A percentile compares a stretch with the other conserved stretches of the same genome.
These are phyloP conservation scores for Lodderomyces theae DNA, from an alignment of 1,139 yeast genomes.

Conservation along the genomic window DNA sequence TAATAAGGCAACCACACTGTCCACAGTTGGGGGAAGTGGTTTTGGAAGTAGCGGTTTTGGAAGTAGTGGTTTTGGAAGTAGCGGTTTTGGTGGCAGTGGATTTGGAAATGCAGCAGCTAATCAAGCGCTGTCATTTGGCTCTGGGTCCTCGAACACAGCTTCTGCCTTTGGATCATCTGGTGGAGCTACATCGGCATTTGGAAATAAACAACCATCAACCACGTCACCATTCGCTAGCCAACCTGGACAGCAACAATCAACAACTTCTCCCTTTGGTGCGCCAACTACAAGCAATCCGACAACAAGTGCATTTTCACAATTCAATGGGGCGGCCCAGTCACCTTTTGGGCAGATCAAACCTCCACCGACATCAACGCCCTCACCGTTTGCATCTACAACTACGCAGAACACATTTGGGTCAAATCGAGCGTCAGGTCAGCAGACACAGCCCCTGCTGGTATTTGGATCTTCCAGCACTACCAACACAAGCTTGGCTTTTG, in stretches of 20 bases:
- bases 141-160: constrained; percentile 9
- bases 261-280: constrained; percentile 12
- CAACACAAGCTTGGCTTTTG: background rate
- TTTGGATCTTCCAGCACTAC: background rate
- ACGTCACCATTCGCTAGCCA: constrained; percentile 9
- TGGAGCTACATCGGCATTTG: constrained; percentile 7
- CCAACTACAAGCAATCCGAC: constrained; percentile 1
- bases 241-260: constrained; percentile 5
- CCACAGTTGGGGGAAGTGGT: constrained; percentile 5
- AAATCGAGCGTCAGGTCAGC: constrained; percentile 1
- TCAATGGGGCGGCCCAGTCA: too few relatives aligned
- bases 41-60: constrained; percentile 11
- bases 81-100: constrained; percentile 13
- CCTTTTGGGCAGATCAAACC: constrained; percentile 3
- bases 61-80: constrained; percentile 8
- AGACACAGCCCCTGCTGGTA: background rate
- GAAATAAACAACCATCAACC: background rate
- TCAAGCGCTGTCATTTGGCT: constrained; percentile 12
- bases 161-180: constrained; percentile 13
- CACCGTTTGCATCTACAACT: background rate
- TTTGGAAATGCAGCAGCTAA: constrained; percentile 10
- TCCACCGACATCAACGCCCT: background rate
- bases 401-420: constrained; percentile 1
- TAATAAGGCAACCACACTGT: background rate
- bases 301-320: constrained; percentile 16